phyloP scores from a whole-genome alignment of 208 protist genomes.

The Naegleria fowleri region DNA sequence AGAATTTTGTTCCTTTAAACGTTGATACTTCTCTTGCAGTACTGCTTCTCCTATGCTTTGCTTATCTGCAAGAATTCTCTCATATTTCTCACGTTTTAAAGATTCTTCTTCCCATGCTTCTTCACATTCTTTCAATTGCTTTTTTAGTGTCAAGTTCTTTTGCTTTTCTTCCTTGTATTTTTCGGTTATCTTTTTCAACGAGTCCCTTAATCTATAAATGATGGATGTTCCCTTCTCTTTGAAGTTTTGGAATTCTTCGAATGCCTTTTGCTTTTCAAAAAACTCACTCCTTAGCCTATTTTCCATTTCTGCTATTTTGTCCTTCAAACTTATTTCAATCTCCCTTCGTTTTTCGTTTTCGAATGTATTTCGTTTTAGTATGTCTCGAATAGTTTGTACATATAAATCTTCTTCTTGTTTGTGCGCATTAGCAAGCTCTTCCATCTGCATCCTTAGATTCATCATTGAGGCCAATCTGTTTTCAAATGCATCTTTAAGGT shows the following conservation, averaged over 20 bases:
- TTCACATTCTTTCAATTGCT: neutral
- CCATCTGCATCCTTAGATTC: neutral
- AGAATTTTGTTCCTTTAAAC: neutral
- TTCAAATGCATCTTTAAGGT: neutral
- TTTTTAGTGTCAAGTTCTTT: neutral
- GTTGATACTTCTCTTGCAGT: neutral
- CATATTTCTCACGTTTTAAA: neutral
- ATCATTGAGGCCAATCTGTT: conserved; percentile 3
- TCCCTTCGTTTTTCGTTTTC: neutral
- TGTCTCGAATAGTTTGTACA: neutral
- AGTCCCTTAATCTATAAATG: conserved; percentile 1
- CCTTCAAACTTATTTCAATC: neutral
- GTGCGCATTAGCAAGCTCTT: neutral
- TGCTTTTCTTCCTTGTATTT: neutral
- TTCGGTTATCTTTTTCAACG: neutral
- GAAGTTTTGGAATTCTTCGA: neutral
- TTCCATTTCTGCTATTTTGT: neutral
- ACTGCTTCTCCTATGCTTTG: neutral
- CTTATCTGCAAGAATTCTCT: neutral
- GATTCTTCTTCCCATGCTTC: neutral
- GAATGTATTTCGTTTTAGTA: neutral
- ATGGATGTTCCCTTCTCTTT: neutral
- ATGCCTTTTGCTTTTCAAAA: neutral
- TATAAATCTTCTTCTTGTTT: conserved; percentile 1
- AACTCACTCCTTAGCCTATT: neutral